Conservation (phyloP, 768 basidiomycete genomes). For the Psilocybe tampanensis region DNA sequence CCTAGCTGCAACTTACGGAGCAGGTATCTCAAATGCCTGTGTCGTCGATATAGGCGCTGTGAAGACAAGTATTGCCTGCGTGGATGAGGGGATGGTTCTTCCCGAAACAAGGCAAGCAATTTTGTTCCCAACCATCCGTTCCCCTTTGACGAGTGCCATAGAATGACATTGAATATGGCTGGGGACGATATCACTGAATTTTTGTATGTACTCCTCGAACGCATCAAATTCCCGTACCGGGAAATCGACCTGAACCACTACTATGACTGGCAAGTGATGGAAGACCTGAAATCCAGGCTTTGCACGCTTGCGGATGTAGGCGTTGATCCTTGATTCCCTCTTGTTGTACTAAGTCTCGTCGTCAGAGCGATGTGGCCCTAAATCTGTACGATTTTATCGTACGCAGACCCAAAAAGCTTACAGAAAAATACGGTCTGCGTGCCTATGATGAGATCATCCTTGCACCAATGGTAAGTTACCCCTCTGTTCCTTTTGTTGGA, state of each 20-base stretch:
- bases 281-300: slow-evolving; percentile 83
- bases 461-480: slow-evolving; percentile 79
- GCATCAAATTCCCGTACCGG: slow-evolving; percentile 86
- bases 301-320: slow-evolving; percentile 89
- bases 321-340: neutral
- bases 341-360: slow-evolving; percentile 6
- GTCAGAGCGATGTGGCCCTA: slow-evolving; percentile 83
- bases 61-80: slow-evolving; percentile 84
- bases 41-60: slow-evolving; percentile 93
- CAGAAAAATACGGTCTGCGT: slow-evolving; percentile 87
- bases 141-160: slow-evolving; percentile 20
- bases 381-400: slow-evolving; percentile 92
- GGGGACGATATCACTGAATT: slow-evolving; percentile 96
- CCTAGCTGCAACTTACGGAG: slow-evolving; percentile 91
- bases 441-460: slow-evolving; percentile 96
- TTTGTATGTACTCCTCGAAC: slow-evolving; percentile 73
- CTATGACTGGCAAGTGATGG: slow-evolving; percentile 91
- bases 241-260: slow-evolving; percentile 75
- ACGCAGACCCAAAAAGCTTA: slow-evolving; percentile 69
- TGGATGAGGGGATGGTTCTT: slow-evolving; percentile 91
- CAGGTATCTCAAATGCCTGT: slow-evolving; percentile 93
- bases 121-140: neutral
- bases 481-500: neutral
- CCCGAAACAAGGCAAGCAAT: slow-evolving; percentile 77
- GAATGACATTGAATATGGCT: slow-evolving; percentile 85